phyloP scores from a whole-genome alignment of 305 asterid genomes.

The Coffea humblotiana region DNA sequence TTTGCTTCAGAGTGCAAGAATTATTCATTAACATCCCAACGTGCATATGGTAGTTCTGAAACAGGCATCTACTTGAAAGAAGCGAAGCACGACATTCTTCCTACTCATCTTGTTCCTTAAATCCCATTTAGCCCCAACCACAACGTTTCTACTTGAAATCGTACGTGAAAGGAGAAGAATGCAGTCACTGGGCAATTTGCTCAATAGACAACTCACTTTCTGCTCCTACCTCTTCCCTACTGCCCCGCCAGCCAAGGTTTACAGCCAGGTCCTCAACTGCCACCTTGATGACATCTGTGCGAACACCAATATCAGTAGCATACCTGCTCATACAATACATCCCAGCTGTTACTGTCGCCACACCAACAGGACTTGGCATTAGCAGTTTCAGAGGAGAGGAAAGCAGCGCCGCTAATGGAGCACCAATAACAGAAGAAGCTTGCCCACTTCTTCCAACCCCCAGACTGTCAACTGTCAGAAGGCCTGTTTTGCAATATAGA shows the following conservation, averaged over 20 bases:
- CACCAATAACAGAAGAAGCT: conserved; percentile 83
- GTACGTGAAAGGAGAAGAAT: conserved; percentile 17
- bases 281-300: conserved; percentile 75
- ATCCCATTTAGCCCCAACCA: neutral
- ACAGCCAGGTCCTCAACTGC: conserved; percentile 74
- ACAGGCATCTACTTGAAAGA: neutral
- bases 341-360: conserved; percentile 86
- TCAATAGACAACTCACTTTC: conserved; percentile 29
- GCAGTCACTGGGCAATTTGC: conserved; percentile 34
- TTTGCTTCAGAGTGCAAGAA: neutral
- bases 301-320: conserved; percentile 85
- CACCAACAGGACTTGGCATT: conserved; percentile 80
- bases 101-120: neutral
- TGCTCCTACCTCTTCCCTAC: conserved; percentile 25
- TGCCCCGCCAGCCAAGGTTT: conserved; percentile 56
- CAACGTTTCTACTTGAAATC: neutral
- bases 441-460: conserved; percentile 94
- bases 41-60: neutral
- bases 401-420: conserved; percentile 87
- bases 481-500: conserved; percentile 88
- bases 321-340: conserved; percentile 89
- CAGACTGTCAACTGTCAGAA: conserved; percentile 61
- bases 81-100: neutral
- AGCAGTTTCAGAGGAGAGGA: conserved; percentile 79
- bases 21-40: neutral